phyloP scores from a whole-genome alignment of 2,329 filamentous ascomycete genomes.

The Penicillium sp. region DNA sequence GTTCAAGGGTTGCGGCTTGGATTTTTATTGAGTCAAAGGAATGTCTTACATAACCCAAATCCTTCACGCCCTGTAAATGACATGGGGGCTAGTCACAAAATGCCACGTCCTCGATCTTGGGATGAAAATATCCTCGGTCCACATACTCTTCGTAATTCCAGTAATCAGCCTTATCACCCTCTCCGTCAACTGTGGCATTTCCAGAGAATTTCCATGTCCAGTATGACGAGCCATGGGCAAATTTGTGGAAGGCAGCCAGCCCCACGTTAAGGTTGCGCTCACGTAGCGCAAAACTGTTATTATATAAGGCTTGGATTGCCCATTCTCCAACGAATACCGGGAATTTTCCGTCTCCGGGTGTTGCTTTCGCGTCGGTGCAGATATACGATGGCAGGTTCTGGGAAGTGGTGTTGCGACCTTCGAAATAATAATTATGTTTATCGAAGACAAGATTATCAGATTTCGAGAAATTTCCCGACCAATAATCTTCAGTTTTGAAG shows the following conservation, averaged over 20 bases:
- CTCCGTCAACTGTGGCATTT: slow-evolving; percentile 17
- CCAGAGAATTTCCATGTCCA: slow-evolving; percentile 19
- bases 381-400: slow-evolving; percentile 22
- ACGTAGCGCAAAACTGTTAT: slow-evolving; percentile 21
- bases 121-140: slow-evolving; percentile 7
- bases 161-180: slow-evolving; percentile 17
- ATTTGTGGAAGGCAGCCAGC: slow-evolving; percentile 13
- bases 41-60: not conserved
- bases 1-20: not conserved
- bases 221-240: slow-evolving; percentile 20
- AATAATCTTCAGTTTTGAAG: slow-evolving; percentile 28
- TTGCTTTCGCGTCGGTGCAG: slow-evolving; percentile 19
- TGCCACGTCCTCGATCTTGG: not conserved
- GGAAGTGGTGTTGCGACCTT: slow-evolving; percentile 19
- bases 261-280: slow-evolving; percentile 19
- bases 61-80: not conserved
- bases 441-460: slow-evolving; percentile 30
- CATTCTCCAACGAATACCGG: slow-evolving; percentile 27
- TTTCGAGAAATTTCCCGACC: slow-evolving; percentile 20
- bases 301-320: slow-evolving; percentile 20
- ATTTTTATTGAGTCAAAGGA: slow-evolving; percentile 3
- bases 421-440: slow-evolving; percentile 31
- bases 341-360: slow-evolving; percentile 17
- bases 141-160: slow-evolving; percentile 19
- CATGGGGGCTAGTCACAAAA: not conserved